phyloP scores from a whole-genome alignment of 1,139 yeast genomes.

The Blastobotrys raffinosifermentans region DNA sequence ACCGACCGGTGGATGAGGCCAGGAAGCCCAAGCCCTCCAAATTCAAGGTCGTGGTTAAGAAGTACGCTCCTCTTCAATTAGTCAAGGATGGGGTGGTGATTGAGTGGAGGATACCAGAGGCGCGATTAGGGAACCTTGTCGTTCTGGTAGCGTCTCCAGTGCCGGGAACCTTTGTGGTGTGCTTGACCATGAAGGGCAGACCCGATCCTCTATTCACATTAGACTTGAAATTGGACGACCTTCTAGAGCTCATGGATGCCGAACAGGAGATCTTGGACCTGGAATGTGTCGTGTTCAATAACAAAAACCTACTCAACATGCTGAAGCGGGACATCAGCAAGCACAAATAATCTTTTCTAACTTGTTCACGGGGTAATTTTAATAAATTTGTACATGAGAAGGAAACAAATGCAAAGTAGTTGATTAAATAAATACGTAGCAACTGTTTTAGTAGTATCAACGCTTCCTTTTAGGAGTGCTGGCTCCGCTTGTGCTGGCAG shows the following conservation, averaged over 20 bases:
- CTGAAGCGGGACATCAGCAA: slow-evolving; percentile 24
- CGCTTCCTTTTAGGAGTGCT: slow-evolving; percentile 18
- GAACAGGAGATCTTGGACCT: slow-evolving; percentile 29
- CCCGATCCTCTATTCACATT: slow-evolving; percentile 28
- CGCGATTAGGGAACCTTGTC: slow-evolving; percentile 20
- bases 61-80: slow-evolving; percentile 30
- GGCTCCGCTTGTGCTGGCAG: slow-evolving; percentile 20
- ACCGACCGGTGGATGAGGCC: slow-evolving; percentile 25
- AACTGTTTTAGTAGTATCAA: background rate
- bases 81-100: slow-evolving; percentile 30
- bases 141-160: slow-evolving; percentile 31
- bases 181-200: slow-evolving; percentile 31
- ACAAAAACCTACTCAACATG: slow-evolving; percentile 22
- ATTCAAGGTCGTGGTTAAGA: slow-evolving; percentile 27
- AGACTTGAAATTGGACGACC: slow-evolving; percentile 34
- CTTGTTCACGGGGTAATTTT: too few relatives aligned
- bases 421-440: background rate
- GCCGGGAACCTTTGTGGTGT: slow-evolving; percentile 35
- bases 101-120: slow-evolving; percentile 30
- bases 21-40: slow-evolving; percentile 19
- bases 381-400: too few relatives aligned
- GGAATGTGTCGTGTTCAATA: slow-evolving; percentile 30
- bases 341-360: slow-evolving; percentile 8
- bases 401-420: too few relatives aligned
- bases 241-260: slow-evolving; percentile 31